phyloP scores from a whole-genome alignment of 495 filamentous ascomycete species.

The Platismatia glauca region DNA sequence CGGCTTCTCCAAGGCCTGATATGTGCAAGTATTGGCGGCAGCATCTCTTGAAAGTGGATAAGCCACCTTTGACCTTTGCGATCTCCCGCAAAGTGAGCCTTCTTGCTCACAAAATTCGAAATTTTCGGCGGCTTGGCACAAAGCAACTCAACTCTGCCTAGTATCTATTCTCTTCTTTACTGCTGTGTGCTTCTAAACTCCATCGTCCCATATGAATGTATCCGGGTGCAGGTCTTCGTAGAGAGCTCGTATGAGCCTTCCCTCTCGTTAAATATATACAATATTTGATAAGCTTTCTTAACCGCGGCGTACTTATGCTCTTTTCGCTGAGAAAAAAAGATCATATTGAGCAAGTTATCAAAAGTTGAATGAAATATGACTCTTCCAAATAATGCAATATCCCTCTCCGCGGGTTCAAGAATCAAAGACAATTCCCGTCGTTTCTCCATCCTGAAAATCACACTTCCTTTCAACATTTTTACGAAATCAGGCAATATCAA shows the following conservation, averaged over 20 bases:
- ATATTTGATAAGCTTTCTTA: neutral
- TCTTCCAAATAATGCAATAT: neutral
- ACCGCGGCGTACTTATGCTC: neutral
- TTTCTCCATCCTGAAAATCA: neutral
- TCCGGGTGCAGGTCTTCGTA: neutral
- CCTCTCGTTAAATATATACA: neutral
- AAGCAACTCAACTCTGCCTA: neutral
- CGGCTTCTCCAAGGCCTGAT: neutral
- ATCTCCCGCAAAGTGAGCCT: neutral
- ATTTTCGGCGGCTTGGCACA: neutral
- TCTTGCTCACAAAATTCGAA: neutral
- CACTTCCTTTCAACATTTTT: neutral
- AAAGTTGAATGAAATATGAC: neutral
- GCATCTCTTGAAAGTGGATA: neutral
- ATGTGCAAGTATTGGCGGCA: neutral
- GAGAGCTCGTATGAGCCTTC: neutral
- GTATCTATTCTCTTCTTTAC: neutral
- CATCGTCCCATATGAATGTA: neutral
- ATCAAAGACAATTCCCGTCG: neutral
- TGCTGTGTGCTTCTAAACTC: neutral
- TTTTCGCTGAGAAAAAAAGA: neutral
- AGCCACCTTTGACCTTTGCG: neutral
- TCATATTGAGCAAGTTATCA: neutral
- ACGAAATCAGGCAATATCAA: neutral
- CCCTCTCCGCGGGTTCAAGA: neutral